Base-by-base conservation (phyloP, 441 rosid genomes). In the Erodium texanum region DNA sequence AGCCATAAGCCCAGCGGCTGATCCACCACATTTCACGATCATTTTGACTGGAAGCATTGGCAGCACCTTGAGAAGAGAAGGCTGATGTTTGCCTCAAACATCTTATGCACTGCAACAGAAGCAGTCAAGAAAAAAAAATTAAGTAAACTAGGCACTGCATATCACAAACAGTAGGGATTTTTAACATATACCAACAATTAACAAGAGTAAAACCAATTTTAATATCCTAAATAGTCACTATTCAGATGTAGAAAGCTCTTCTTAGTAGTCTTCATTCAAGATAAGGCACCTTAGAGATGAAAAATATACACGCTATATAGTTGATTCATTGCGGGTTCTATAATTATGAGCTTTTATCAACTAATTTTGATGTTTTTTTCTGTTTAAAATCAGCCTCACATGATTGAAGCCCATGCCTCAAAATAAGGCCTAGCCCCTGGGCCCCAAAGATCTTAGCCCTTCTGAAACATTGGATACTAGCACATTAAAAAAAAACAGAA, bases 81-180 rank as follows among this genome's bases (percentile, higher is more conserved):
- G 99, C 97, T 62, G 92, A 89, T 66, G 99, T 95, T 86, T 95
- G 98, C 64, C 98, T 76, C 79, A 95, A 75, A 76, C 99, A 95
- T 81, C 99, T 90, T 82, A 92, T 87, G 81, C 99, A 95, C 97
- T 94, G 87, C 84, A 83, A 36, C 66, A 48, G 22, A 71, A 70
- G 66, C 22, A 61, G 45, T 24, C 54, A 15, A 48, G 54, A 14
- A 18, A 48, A 45, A 3, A 5, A 14, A 15, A 48, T 48, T 48
- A 48, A 15, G 52, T 45, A 45, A 0, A 12, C 12, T 12, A 45
- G 12, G 16, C 52, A 12, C 11, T 45, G 52, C 52, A 45, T n/a
- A n/a, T 45, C 16, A 45, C 52, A 45, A 10, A 14, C 43, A 1
- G 8, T 38, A 0, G 43, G 14, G 43, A 38, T 14, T 38, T 38